A percentile compares a stretch with the other conserved stretches of the same genome.
These are phyloP conservation scores for Ensete glaucum DNA, from an alignment of 176 grass and related monocot species.

Conservation along the genomic window DNA sequence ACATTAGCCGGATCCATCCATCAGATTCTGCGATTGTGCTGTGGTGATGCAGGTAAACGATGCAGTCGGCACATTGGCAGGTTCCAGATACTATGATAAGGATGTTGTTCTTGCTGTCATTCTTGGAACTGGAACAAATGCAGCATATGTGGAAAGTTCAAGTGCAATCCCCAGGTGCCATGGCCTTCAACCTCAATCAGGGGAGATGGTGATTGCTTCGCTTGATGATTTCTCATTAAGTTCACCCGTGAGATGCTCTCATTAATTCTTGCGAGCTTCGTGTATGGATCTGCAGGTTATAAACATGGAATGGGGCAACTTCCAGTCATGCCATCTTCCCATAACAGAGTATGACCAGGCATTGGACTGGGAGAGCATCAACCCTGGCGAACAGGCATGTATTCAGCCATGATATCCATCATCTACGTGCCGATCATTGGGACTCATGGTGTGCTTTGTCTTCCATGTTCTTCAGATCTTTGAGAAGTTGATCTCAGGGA, in stretches of 20 bases:
- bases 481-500: conserved; percentile 77
- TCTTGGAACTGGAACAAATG: conserved; percentile 89
- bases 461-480: conserved; percentile 51
- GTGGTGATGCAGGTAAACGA: conserved; percentile 56
- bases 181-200: conserved; percentile 49
- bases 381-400: conserved; percentile 79
- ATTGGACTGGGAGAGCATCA: conserved; percentile 67
- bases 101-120: conserved; percentile 72
- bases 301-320: conserved; percentile 96
- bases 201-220: conserved; percentile 48
- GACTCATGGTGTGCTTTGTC: conserved; percentile 1
- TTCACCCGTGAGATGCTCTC: neutral
- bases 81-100: conserved; percentile 63
- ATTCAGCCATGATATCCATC: neutral
- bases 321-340: conserved; percentile 47
- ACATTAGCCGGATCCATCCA: neutral
- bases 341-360: conserved; percentile 56
- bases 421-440: neutral
- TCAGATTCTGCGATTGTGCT: neutral
- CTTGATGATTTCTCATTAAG: neutral
- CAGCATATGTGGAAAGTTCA: conserved; percentile 77
- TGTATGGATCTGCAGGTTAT: conserved; percentile 48
- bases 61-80: conserved; percentile 74
- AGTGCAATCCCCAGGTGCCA: conserved; percentile 59
- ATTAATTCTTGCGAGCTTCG: neutral